Evolutionary conservation across 441 rosid species (phyloP).

Genomic region (Croton laevigatus): DNA sequence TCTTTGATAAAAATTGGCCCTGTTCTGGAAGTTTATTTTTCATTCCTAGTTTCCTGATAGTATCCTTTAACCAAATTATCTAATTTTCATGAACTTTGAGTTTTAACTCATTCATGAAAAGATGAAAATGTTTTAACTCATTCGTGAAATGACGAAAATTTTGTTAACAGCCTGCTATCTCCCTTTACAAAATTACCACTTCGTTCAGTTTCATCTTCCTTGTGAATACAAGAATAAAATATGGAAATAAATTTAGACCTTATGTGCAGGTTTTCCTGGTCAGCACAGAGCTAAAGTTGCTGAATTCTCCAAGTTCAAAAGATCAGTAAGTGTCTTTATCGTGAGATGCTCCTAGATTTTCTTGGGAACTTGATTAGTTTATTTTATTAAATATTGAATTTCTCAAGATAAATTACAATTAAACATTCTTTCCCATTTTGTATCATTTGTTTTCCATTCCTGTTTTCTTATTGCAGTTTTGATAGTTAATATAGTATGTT

Average conservation of each 20-base stretch:
- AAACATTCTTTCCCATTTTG: not conserved
- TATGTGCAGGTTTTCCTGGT: constrained; percentile 59
- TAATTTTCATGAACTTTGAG: not conserved
- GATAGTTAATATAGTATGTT: not conserved
- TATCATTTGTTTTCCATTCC: not conserved
- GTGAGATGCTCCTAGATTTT: not conserved
- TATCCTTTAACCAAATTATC: no score
- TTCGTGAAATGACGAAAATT: no score
- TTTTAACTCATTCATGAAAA: not conserved
- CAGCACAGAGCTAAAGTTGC: constrained; percentile 62
- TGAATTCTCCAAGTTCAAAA: constrained; percentile 66
- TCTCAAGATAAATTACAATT: not conserved
- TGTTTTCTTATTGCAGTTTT: not conserved
- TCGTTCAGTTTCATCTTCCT: not conserved
- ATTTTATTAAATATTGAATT: not conserved
- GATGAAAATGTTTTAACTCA: no score
- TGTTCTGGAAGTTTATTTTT: not conserved
- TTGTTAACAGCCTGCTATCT: not conserved
- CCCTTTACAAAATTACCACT: not conserved
- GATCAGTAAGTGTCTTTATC: constrained; percentile 49
- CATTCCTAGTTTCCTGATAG: not conserved
- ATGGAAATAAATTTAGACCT: not conserved
- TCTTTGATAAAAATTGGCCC: not conserved
- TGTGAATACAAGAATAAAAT: not conserved
- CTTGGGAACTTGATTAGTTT: not conserved